phyloP scores from a whole-genome alignment of 148 eudicot species.

The Chenopodium album region DNA sequence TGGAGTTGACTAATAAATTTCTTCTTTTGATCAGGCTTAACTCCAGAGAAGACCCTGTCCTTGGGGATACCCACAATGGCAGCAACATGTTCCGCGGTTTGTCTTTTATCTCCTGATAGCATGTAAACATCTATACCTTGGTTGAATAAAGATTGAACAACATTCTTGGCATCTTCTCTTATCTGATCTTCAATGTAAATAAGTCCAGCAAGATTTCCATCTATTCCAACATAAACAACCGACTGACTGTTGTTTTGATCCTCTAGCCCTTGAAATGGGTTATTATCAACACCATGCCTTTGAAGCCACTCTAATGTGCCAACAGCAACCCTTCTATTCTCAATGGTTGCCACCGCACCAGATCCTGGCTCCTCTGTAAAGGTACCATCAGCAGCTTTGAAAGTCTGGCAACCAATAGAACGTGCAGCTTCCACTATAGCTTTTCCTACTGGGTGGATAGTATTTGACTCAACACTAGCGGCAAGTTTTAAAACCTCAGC shows the following conservation, averaged over 20 bases:
- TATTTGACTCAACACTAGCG: slow-evolving; percentile 88
- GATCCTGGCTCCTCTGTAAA: slow-evolving; percentile 97
- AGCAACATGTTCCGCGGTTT: slow-evolving; percentile 89
- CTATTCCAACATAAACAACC: slow-evolving; percentile 85
- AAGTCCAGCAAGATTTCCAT: slow-evolving; percentile 70
- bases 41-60: slow-evolving; percentile 66
- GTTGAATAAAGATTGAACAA: slow-evolving; percentile 60
- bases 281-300: slow-evolving; percentile 64
- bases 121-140: slow-evolving; percentile 74
- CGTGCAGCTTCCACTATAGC: slow-evolving; percentile 90
- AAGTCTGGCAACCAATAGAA: slow-evolving; percentile 44
- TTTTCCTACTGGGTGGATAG: slow-evolving; percentile 95
- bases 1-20: slow-evolving; percentile 66
- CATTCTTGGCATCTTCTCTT: slow-evolving; percentile 87
- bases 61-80: slow-evolving; percentile 82
- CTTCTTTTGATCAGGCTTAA: slow-evolving; percentile 85
- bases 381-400: slow-evolving; percentile 71
- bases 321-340: slow-evolving; percentile 62
- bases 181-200: slow-evolving; percentile 94
- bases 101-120: slow-evolving; percentile 89
- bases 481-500: slow-evolving; percentile 73
- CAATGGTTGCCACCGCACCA: slow-evolving; percentile 82
- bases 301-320: slow-evolving; percentile 93
- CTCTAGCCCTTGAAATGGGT: slow-evolving; percentile 64
- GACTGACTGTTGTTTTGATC: slow-evolving; percentile 74